A percentile compares a stretch with the other conserved stretches of the same genome.
phyloP scores from a whole-genome alignment of 106 monocot genomes.

The Agapanthus africanus region DNA sequence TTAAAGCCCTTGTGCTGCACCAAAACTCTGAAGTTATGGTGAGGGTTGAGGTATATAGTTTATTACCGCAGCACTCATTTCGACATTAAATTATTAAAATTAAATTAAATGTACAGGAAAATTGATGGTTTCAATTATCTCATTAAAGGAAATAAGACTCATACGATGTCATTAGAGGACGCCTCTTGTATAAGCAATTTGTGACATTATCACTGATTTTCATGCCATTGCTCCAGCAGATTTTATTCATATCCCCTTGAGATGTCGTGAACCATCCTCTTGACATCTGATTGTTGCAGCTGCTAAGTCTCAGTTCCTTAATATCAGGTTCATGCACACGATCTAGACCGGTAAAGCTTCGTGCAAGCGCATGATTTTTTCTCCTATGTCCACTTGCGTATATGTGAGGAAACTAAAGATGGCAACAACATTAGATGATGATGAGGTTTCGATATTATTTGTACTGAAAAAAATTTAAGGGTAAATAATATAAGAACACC shows the following conservation, averaged over 20 bases:
- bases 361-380: slow-evolving; percentile 10
- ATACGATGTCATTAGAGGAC: slow-evolving; percentile 26
- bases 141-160: background rate
- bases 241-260: slow-evolving; percentile 21
- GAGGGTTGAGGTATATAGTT: too few relatives aligned
- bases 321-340: slow-evolving; percentile 6
- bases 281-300: slow-evolving; percentile 45
- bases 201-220: slow-evolving; percentile 19
- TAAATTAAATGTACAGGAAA: background rate
- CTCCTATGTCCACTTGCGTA: slow-evolving; percentile 13
- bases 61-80: too few relatives aligned
- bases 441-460: too few relatives aligned
- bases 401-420: slow-evolving; percentile 36
- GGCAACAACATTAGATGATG: slow-evolving; percentile 16
- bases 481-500: background rate
- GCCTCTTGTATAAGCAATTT: slow-evolving; percentile 42
- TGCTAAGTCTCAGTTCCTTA: slow-evolving; percentile 27
- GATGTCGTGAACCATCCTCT: slow-evolving; percentile 41
- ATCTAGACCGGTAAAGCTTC: slow-evolving; percentile 9
- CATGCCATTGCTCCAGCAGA: slow-evolving; percentile 46
- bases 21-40: too few relatives aligned
- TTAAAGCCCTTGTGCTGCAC: too few relatives aligned
- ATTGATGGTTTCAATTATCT: background rate
- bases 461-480: background rate
- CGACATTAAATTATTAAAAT: background rate